Evolutionary conservation across 208 protist species (phyloP), one percentile per base, ranked within the genome.

Genomic region (Sergeia podlipaevii): DNA sequence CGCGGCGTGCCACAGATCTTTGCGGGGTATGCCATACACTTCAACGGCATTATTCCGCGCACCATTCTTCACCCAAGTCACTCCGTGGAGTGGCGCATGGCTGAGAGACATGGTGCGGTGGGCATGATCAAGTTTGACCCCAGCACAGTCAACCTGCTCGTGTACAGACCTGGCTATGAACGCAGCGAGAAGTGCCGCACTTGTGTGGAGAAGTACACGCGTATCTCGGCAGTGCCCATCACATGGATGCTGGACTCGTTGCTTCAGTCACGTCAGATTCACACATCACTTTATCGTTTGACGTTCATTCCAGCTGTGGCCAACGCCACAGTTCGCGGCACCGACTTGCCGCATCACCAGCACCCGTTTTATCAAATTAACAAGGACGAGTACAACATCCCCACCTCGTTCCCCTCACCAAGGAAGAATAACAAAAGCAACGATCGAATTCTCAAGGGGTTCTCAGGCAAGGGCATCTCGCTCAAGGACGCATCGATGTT

Each of bases 11-110:
- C 84, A 37, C 84, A 95, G 65, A 83, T 95, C 44, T 95, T 95
- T 69, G 59, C 81, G 13, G 84, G 82, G 21, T 87, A 80, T 65
- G 48, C 45, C 10, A 71, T 95, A n/a, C 81, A 92, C 66, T 95
- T 95, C 62, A 95, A 95, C 65, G 88, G 88, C 24, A 74, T 95
- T 41, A 85, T 95, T 55, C 82, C 88, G 13, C 84, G 81, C 43
- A 91, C 74, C 15, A 51, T 92, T 29, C 59, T 74, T 13, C 88
- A 95, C 65, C 84, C 81, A 32, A 92, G 84, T 58, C 88, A 95
- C 56, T 69, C 82, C 11, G 75, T 92, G 15, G 88, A 95, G 72
- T 95, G 88, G 85, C 84, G 88, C 42, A 92, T 95, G 88, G 84
- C 84, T 23, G 84, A 95, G 69, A 74, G 84, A 4, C 88, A 95